phyloP scores from a whole-genome alignment of 371 early-diverging fungal genomes.

The Sporodiniella umbellata region DNA sequence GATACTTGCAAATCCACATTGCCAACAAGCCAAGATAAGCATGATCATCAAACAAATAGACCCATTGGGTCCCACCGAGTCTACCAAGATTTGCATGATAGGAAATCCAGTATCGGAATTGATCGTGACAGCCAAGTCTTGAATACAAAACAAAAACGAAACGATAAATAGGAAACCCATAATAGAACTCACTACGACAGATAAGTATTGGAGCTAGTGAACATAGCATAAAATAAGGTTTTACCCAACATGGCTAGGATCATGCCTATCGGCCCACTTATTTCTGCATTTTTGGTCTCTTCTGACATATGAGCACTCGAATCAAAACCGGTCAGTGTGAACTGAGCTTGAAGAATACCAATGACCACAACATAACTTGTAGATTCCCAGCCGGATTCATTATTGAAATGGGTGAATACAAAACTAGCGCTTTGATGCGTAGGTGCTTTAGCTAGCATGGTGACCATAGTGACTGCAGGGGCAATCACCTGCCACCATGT shows the following conservation, averaged over 20 bases:
- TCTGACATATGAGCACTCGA: conserved; percentile 70
- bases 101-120: conserved; percentile 38
- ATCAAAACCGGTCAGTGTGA: conserved; percentile 57
- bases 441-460: conserved; percentile 31
- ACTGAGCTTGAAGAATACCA: conserved; percentile 37
- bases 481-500: conserved; percentile 44
- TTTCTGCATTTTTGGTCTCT: conserved; percentile 61
- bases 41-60: conserved; percentile 54
- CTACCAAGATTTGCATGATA: conserved; percentile 47
- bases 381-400: conserved; percentile 29
- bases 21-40: conserved; percentile 54
- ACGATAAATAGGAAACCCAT: conserved; percentile 41
- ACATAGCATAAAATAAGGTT: too few relatives aligned
- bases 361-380: conserved; percentile 27
- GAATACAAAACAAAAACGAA: conserved; percentile 37
- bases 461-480: conserved; percentile 28
- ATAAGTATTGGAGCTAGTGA: too few relatives aligned
- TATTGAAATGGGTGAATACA: conserved; percentile 43
- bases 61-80: conserved; percentile 44
- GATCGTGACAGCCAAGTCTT: conserved; percentile 45
- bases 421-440: conserved; percentile 43
- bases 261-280: conserved; percentile 48
- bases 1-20: conserved; percentile 54
- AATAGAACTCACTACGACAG: conserved; percentile 29
- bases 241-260: conserved; percentile 22